Base-by-base conservation (phyloP, 495 filamentous ascomycete genomes). In the Penicillium ucsense region DNA sequence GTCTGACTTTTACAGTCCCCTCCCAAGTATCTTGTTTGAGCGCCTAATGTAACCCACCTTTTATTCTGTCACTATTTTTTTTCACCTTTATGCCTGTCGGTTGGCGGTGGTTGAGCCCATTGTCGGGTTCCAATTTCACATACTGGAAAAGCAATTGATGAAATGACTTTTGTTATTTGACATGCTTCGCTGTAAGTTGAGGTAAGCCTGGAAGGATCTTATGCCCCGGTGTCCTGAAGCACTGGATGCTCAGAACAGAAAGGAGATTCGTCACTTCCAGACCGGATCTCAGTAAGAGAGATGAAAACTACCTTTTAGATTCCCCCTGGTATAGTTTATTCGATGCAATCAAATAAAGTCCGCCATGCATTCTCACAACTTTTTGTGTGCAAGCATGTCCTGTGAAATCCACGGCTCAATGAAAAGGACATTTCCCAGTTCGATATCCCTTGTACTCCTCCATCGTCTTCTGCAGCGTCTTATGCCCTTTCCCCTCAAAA, bases 371-470 rank as follows among this genome's bases (percentile, higher is more conserved):
- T 20, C 20, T 20, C 20, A 20, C 20, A n/a, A n/a, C 20, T 1
- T 1, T 20, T 20, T 20, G 20, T 20, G 20, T 20, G 20, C 20
- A 20, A 20, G 20, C 20, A 20, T 20, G 20, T 20, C 20, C 20
- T 20, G 20, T 20, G 20, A 20, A 20, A 20, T 20, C 20, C 20
- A 20, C 20, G 20, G 3, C 28, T 53, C 45, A 68, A 53, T 55
- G 55, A 53, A 83, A 83, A 0, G 79, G 79, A 61, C 80, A 84
- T 8, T 70, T 69, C 2, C 68, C 74, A 29, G 65, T 70, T 47
- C 74, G 60, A 45, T 63, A 66, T 29, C 55, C 56, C 57, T 68
- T 70, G 20, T 66, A 56, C 40, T 64, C 68, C 49, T 70, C 65
- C 52, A 67, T 61, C 30, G 55, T 64, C 29, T 73, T 65, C 45